Evolutionary conservation across 2,329 filamentous ascomycete species (phyloP).

Genomic region (Blastomyces silverae): DNA sequence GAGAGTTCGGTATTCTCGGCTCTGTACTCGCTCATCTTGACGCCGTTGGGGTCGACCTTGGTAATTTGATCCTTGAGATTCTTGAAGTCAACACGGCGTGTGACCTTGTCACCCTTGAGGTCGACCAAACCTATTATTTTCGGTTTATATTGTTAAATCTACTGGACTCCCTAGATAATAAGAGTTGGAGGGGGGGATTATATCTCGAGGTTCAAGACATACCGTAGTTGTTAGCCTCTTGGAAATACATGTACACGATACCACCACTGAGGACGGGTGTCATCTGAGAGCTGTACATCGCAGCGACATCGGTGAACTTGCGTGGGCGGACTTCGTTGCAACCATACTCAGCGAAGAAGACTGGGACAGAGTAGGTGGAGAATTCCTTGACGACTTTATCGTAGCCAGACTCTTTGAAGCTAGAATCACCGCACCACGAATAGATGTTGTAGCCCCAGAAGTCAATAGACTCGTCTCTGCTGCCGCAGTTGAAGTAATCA

Average conservation of each 20-base stretch:
- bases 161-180: not conserved
- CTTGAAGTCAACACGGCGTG: slow-evolving; percentile 66
- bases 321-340: slow-evolving; percentile 73
- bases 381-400: slow-evolving; percentile 79
- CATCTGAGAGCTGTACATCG: slow-evolving; percentile 77
- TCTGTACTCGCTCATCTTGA: slow-evolving; percentile 61
- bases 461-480: slow-evolving; percentile 63
- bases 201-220: slow-evolving; percentile 26
- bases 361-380: slow-evolving; percentile 78
- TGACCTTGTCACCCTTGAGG: slow-evolving; percentile 58
- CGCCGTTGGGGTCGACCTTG: slow-evolving; percentile 58
- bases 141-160: slow-evolving; percentile 15
- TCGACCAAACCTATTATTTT: slow-evolving; percentile 41
- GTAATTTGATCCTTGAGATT: slow-evolving; percentile 64
- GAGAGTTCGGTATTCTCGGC: slow-evolving; percentile 63
- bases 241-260: slow-evolving; percentile 98
- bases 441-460: slow-evolving; percentile 99
- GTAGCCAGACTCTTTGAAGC: slow-evolving; percentile 70
- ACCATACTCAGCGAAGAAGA: slow-evolving; percentile 98
- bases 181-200: slow-evolving; percentile 2
- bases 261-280: slow-evolving; percentile 82
- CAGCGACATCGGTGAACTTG: slow-evolving; percentile 75
- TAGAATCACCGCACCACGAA: slow-evolving; percentile 91
- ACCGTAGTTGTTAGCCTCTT: slow-evolving; percentile 86
- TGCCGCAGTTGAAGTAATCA: slow-evolving; percentile 83